Conservation (phyloP, 345 rosid species). For the thale cress (Arabidopsis thaliana) region TAIR10.1 NC_003070.9:29392001-29392500, state of each 20-base stretch:
- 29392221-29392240: constrained; percentile 86
- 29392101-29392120: constrained; percentile 61
- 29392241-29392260: constrained; percentile 76
- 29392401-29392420: constrained; percentile 48
- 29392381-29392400: constrained; percentile 55
- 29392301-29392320: constrained; percentile 74
- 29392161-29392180: constrained; percentile 96
- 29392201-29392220: constrained; percentile 44
- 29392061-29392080: constrained; percentile 28
- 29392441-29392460: constrained; percentile 39
- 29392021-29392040: constrained; percentile 52
- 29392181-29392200: constrained; percentile 84
- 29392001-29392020: constrained; percentile 51
- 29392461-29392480: constrained; percentile 70
- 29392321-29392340: constrained; percentile 60
- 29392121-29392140: constrained; percentile 55
- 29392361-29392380: constrained; percentile 56
- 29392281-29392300: constrained; percentile 73
- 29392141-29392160: constrained; percentile 78
- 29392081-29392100: constrained; percentile 59
- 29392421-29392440: constrained; percentile 31
- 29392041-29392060: constrained; percentile 51
- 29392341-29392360: constrained; percentile 78
- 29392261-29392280: constrained; percentile 49
- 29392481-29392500: constrained; percentile 84